Conservation (phyloP, 176 grass and related monocot species). For the Aechmea fasciata region DNA sequence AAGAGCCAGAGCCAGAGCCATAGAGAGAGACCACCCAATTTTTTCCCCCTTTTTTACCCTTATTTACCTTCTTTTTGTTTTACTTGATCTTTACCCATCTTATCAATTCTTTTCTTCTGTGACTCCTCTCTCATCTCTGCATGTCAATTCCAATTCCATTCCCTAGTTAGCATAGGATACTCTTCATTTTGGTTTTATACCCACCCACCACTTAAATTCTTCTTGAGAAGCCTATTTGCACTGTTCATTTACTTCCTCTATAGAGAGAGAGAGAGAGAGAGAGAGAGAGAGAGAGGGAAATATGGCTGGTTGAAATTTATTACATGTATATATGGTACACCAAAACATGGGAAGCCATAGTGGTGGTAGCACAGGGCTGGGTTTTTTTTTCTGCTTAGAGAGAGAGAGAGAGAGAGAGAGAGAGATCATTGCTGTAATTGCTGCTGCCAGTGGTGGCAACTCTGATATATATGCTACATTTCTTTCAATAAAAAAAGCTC, state of each 20-base stretch:
- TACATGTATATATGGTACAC: slow-evolving; percentile 60
- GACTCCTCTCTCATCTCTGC: slow-evolving; percentile 22
- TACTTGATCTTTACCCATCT: slow-evolving; percentile 10
- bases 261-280: slow-evolving; percentile 11
- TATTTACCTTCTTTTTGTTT: slow-evolving; percentile 18
- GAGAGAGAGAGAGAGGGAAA: slow-evolving; percentile 13
- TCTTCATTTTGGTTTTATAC: slow-evolving; percentile 17
- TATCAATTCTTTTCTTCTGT: slow-evolving; percentile 16
- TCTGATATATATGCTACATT: slow-evolving; percentile 1
- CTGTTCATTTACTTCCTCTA: slow-evolving; percentile 30
- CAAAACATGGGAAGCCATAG: slow-evolving; percentile 40
- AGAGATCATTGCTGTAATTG: slow-evolving; percentile 35
- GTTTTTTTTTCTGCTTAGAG: slow-evolving; percentile 26
- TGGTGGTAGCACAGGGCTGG: slow-evolving; percentile 19
- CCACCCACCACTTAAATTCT: not conserved
- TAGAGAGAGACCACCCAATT: slow-evolving; percentile 45
- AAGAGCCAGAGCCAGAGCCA: slow-evolving; percentile 27
- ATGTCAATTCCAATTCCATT: slow-evolving; percentile 29
- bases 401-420: slow-evolving; percentile 1
- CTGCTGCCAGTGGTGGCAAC: slow-evolving; percentile 2
- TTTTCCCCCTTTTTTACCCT: slow-evolving; percentile 6
- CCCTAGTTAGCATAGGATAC: slow-evolving; percentile 15
- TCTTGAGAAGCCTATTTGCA: not conserved
- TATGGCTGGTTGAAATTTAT: slow-evolving; percentile 19
- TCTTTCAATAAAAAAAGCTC: not conserved